These are phyloP conservation scores for Aspergillus amoenus DNA, from an alignment of 2,329 filamentous ascomycete species.

Conservation along the genomic window DNA sequence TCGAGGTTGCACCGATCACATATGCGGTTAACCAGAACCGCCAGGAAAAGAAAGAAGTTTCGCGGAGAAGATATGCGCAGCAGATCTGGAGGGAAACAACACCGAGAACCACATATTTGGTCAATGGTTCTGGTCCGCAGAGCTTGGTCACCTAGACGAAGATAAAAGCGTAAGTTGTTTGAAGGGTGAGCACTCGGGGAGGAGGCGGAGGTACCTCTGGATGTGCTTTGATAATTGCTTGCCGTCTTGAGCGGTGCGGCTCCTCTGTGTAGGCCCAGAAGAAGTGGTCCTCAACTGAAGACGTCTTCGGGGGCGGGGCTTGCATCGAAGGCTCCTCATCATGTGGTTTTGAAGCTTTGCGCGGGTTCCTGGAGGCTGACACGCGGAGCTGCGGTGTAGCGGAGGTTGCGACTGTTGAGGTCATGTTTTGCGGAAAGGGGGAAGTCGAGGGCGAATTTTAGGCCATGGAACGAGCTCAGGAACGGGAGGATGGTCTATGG, in stretches of 20 bases:
- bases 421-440: slow-evolving; percentile 16
- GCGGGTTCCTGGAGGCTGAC: slow-evolving; percentile 28
- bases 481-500: neutral
- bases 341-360: slow-evolving; percentile 14
- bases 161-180: neutral
- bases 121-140: slow-evolving; percentile 92
- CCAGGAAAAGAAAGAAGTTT: slow-evolving; percentile 78
- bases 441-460: slow-evolving; percentile 7
- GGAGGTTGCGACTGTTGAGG: slow-evolving; percentile 30
- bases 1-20: slow-evolving; percentile 87
- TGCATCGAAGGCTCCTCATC: slow-evolving; percentile 22
- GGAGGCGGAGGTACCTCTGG: slow-evolving; percentile 66
- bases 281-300: slow-evolving; percentile 61
- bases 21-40: slow-evolving; percentile 86
- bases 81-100: slow-evolving; percentile 81
- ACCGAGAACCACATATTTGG: slow-evolving; percentile 83
- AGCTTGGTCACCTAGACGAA: slow-evolving; percentile 82
- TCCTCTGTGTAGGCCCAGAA: slow-evolving; percentile 99
- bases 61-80: slow-evolving; percentile 73
- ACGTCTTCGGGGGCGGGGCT: slow-evolving; percentile 32
- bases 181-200: neutral
- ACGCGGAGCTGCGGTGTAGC: slow-evolving; percentile 35
- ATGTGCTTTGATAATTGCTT: slow-evolving; percentile 97
- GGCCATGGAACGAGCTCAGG: slow-evolving; percentile 19
- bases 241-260: slow-evolving; percentile 83